A percentile compares a stretch with the other conserved stretches of the same genome.
Conservation (phyloP, 306 rosid genomes). For the Fragaria vesca region DNA sequence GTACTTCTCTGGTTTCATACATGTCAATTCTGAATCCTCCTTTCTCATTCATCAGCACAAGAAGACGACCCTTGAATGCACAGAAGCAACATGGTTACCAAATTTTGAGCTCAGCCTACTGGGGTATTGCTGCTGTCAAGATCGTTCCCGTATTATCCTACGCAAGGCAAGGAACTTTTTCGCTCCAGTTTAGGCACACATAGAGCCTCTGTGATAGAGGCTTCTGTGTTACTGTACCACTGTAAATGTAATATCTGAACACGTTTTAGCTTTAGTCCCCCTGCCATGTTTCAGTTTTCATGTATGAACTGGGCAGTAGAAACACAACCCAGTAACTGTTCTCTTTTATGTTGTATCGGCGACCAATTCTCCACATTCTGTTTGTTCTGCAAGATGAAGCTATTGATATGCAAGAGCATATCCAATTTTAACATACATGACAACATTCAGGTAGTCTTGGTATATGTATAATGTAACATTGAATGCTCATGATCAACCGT, state of each 20-base stretch:
- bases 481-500: no score
- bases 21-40: not conserved
- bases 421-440: no score
- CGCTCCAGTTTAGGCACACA: slow-evolving; percentile 17
- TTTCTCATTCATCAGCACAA: slow-evolving; percentile 64
- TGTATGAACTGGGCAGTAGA: slow-evolving; percentile 13
- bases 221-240: slow-evolving; percentile 17
- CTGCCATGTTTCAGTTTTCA: slow-evolving; percentile 34
- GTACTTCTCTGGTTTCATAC: not conserved
- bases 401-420: not conserved
- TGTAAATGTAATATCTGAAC: slow-evolving; percentile 47
- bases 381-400: not conserved
- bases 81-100: slow-evolving; percentile 6
- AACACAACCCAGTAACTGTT: slow-evolving; percentile 6
- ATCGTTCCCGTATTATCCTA: not conserved
- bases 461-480: no score
- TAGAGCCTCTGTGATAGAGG: not conserved
- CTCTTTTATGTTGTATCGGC: not conserved
- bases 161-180: not conserved
- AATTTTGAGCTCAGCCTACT: slow-evolving; percentile 25
- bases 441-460: no score
- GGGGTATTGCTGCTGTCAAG: slow-evolving; percentile 8
- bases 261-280: slow-evolving; percentile 19
- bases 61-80: slow-evolving; percentile 76
- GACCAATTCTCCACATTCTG: not conserved